A percentile compares a stretch with the other conserved stretches of the same genome.
These are phyloP conservation scores for Cocos nucifera DNA, from an alignment of 176 grass and related monocot genomes.

Conservation along the genomic window DNA sequence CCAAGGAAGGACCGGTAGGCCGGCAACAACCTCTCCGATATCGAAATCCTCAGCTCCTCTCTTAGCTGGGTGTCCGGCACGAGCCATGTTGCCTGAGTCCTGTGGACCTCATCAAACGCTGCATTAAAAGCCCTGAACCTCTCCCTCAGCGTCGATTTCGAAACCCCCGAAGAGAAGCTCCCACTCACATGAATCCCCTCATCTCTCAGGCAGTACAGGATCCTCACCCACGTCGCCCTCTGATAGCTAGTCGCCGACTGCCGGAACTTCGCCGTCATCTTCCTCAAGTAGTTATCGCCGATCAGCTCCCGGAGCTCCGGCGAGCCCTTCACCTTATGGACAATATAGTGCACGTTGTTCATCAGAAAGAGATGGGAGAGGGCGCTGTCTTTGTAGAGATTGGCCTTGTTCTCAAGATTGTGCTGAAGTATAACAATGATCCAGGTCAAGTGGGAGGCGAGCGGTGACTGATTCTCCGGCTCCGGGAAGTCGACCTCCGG, in stretches of 20 bases:
- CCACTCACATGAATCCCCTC: constrained; percentile 82
- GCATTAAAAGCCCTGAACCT: constrained; percentile 88
- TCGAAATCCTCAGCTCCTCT: constrained; percentile 88
- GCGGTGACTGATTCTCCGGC: constrained; percentile 45
- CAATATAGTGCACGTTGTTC: constrained; percentile 97
- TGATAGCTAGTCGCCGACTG: constrained; percentile 61
- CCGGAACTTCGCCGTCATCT: constrained; percentile 47
- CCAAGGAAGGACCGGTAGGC: constrained; percentile 90
- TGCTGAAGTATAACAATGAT: constrained; percentile 72
- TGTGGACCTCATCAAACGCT: constrained; percentile 73
- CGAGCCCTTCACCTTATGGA: constrained; percentile 75
- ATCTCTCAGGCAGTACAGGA: constrained; percentile 70
- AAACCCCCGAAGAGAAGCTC: constrained; percentile 74
- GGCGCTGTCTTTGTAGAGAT: constrained; percentile 59
- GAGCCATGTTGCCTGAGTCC: constrained; percentile 53
- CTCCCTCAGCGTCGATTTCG: constrained; percentile 65
- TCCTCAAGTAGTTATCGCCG: constrained; percentile 61
- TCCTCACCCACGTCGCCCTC: constrained; percentile 63
- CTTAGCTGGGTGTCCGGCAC: constrained; percentile 75
- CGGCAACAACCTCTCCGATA: constrained; percentile 73
- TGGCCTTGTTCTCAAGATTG: constrained; percentile 71
- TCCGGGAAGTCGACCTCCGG: constrained; percentile 62
- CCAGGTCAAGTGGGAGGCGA: constrained; percentile 76
- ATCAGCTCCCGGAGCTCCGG: constrained; percentile 52
- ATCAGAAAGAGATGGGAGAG: constrained; percentile 72